Evolutionary conservation across 148 eudicot species (phyloP).

Genomic region (Rhododendron henanense): DNA sequence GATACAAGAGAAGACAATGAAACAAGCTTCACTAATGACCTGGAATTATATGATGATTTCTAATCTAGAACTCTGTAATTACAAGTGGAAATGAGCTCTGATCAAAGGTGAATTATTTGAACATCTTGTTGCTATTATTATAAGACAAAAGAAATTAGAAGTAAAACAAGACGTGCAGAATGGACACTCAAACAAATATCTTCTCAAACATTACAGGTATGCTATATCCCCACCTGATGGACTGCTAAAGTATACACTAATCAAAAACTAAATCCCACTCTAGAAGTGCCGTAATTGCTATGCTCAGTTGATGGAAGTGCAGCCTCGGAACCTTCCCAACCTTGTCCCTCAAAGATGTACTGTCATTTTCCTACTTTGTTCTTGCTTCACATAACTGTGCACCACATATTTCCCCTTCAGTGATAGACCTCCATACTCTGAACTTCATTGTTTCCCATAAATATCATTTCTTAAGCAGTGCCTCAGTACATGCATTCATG

Average conservation of each 20-base stretch:
- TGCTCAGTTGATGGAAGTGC: neutral
- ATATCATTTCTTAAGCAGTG: neutral
- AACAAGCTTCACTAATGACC: neutral
- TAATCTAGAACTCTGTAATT: neutral
- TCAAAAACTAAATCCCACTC: neutral
- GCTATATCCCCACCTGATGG: neutral
- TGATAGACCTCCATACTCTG: neutral
- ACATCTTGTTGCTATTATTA: neutral
- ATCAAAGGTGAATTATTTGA: neutral
- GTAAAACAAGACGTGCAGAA: neutral
- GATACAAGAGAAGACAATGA: neutral
- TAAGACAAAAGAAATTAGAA: neutral
- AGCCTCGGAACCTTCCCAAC: neutral
- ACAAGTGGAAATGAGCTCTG: neutral
- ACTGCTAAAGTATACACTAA: neutral
- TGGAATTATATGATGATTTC: neutral
- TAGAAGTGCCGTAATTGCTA: neutral
- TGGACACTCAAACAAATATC: neutral
- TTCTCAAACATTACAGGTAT: neutral
- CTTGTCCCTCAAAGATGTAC: neutral
- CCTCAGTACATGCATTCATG: neutral
- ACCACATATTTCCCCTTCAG: neutral
- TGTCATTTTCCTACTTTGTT: neutral
- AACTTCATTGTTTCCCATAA: neutral
- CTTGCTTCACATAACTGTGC: neutral